These are phyloP conservation scores for Pelargonium myrrhifolium DNA, from an alignment of 441 rosid genomes.

Conservation along the genomic window DNA sequence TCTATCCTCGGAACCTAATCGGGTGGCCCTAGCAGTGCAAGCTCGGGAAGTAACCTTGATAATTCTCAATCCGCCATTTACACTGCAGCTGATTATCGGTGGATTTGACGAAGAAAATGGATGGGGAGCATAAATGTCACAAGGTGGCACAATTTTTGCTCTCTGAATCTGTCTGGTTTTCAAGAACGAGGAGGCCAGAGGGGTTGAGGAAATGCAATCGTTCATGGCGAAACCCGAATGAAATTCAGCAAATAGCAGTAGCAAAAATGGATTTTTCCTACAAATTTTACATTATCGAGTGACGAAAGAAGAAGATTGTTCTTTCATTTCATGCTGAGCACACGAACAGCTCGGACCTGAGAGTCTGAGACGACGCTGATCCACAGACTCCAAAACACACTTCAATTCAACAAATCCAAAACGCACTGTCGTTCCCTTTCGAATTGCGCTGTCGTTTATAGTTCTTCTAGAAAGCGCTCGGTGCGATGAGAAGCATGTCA, in stretches of 20 bases:
- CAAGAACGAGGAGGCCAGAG: conserved; percentile 24
- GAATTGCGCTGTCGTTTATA: not conserved
- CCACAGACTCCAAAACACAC: not conserved
- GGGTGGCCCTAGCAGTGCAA: conserved; percentile 11
- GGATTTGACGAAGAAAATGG: not conserved
- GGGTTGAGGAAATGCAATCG: conserved; percentile 24
- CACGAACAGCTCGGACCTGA: not conserved
- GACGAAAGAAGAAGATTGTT: not conserved
- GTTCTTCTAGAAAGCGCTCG: not conserved
- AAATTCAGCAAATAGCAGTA: not conserved
- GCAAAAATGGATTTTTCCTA: not conserved
- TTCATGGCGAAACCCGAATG: not conserved
- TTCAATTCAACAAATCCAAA: not conserved
- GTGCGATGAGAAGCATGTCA: not conserved
- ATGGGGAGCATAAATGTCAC: not conserved
- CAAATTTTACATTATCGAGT: not conserved
- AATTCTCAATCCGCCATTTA: conserved; percentile 16
- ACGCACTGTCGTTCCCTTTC: not conserved
- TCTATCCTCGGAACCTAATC: conserved; percentile 2
- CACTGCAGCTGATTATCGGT: not conserved
- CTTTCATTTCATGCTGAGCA: not conserved
- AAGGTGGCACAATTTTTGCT: not conserved
- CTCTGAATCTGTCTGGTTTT: not conserved
- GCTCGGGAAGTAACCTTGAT: conserved; percentile 9
- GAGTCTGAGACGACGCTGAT: not conserved